Evolutionary conservation across 345 rosid species (phyloP).

Genomic region (Ceriops zippeliana): DNA sequence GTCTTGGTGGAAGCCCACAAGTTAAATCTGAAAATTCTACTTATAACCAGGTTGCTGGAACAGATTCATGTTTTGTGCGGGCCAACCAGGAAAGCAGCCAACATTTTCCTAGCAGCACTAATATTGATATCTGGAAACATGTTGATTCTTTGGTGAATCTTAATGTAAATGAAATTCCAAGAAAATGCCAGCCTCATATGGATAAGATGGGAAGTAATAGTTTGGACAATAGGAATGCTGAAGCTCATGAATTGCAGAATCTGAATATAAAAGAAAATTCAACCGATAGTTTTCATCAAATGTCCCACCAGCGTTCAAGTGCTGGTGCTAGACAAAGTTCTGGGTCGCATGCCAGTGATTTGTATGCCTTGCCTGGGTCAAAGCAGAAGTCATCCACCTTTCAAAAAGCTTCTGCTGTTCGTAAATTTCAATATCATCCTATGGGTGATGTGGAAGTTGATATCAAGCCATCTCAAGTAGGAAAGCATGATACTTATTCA

Average conservation of each 20-base stretch:
- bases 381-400: conserved; percentile 45
- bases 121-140: conserved; percentile 47
- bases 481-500: conserved; percentile 32
- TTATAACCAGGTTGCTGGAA: conserved; percentile 28
- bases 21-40: conserved; percentile 38
- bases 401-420: conserved; percentile 43
- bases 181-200: conserved; percentile 27
- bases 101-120: conserved; percentile 28
- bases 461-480: conserved; percentile 40
- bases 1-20: conserved; percentile 37
- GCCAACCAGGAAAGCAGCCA: conserved; percentile 35
- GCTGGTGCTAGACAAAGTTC: conserved; percentile 39
- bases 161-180: conserved; percentile 25
- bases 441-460: conserved; percentile 73
- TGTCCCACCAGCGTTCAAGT: conserved; percentile 27
- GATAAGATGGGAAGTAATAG: conserved; percentile 43
- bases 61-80: conserved; percentile 32
- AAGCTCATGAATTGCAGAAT: conserved; percentile 29
- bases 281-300: conserved; percentile 32
- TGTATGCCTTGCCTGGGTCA: conserved; percentile 36
- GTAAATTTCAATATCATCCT: conserved; percentile 92
- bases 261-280: conserved; percentile 35
- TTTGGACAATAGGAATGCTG: conserved; percentile 31
- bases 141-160: conserved; percentile 35
- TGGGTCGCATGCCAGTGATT: conserved; percentile 46